Evolutionary conservation across 2,329 filamentous ascomycete species (phyloP).

Genomic region (Talaromyces rugulosus): DNA sequence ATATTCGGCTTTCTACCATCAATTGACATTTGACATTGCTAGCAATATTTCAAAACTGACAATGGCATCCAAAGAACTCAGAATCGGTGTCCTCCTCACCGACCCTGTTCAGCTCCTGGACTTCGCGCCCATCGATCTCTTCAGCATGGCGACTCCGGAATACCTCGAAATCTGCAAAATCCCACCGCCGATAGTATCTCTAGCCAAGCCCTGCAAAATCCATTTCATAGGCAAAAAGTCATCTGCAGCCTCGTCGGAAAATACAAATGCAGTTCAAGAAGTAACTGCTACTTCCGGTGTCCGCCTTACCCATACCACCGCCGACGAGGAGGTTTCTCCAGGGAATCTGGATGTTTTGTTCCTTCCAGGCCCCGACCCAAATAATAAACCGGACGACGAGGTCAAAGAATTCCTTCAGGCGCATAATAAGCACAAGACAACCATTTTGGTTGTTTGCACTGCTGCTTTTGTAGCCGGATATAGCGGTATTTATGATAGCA

Average conservation of each 20-base stretch:
- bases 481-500: constrained; percentile 19
- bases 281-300: constrained; percentile 27
- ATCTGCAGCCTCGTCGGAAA: constrained; percentile 8
- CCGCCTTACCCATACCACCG: constrained; percentile 22
- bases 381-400: constrained; percentile 21
- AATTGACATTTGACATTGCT: neutral
- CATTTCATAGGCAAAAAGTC: constrained; percentile 25
- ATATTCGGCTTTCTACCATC: neutral
- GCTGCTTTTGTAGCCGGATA: constrained; percentile 20
- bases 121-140: constrained; percentile 33
- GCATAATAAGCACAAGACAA: constrained; percentile 26
- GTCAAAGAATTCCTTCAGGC: constrained; percentile 27
- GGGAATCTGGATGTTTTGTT: constrained; percentile 34
- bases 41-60: neutral
- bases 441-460: constrained; percentile 25
- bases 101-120: constrained; percentile 17
- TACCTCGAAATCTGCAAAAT: constrained; percentile 25
- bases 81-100: neutral
- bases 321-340: constrained; percentile 26
- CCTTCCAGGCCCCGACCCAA: constrained; percentile 35
- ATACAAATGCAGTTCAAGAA: constrained; percentile 6
- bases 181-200: constrained; percentile 26
- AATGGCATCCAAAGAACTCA: neutral
- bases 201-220: constrained; percentile 25
- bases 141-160: constrained; percentile 30